These are phyloP conservation scores for Boletus coccyginus DNA, from an alignment of 768 basidiomycete species.

Conservation along the genomic window DNA sequence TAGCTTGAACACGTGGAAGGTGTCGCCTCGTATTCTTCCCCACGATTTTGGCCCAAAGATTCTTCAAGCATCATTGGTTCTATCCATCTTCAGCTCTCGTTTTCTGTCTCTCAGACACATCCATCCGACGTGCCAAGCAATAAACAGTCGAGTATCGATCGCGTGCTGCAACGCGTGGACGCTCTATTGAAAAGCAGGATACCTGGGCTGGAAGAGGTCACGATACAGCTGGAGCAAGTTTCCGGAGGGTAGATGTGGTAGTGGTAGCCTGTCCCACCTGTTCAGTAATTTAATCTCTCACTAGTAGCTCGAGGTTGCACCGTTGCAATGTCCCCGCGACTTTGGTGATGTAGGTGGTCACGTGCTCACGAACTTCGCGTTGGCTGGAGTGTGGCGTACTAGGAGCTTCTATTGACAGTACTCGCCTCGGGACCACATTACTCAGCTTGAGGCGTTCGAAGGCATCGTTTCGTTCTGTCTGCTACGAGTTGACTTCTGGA, in stretches of 20 bases:
- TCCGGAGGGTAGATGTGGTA: slow-evolving; percentile 4
- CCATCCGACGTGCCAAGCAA: slow-evolving; percentile 38
- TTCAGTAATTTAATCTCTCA: slow-evolving; percentile 12
- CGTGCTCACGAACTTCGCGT: too few relatives aligned
- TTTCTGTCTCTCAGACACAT: slow-evolving; percentile 56
- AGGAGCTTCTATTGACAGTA: too few relatives aligned
- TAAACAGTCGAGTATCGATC: slow-evolving; percentile 40
- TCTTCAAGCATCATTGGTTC: slow-evolving; percentile 82
- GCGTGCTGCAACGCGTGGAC: slow-evolving; percentile 76
- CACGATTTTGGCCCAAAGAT: slow-evolving; percentile 97
- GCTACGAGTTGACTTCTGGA: background rate
- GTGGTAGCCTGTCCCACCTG: slow-evolving; percentile 12
- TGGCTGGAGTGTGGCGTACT: too few relatives aligned
- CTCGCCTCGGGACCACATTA: too few relatives aligned
- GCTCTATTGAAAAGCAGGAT: slow-evolving; percentile 68
- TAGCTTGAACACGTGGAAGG: slow-evolving; percentile 78
- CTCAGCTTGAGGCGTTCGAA: too few relatives aligned
- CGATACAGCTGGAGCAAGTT: slow-evolving; percentile 74
- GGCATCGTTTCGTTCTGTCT: too few relatives aligned
- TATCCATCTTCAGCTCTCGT: slow-evolving; percentile 85
- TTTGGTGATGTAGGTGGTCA: too few relatives aligned
- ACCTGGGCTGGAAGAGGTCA: slow-evolving; percentile 81
- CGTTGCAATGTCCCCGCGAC: too few relatives aligned
- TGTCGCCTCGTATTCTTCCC: slow-evolving; percentile 71
- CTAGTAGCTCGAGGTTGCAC: too few relatives aligned